phyloP scores from a whole-genome alignment of 83 land plant species.

The Picea engelmannii region DNA sequence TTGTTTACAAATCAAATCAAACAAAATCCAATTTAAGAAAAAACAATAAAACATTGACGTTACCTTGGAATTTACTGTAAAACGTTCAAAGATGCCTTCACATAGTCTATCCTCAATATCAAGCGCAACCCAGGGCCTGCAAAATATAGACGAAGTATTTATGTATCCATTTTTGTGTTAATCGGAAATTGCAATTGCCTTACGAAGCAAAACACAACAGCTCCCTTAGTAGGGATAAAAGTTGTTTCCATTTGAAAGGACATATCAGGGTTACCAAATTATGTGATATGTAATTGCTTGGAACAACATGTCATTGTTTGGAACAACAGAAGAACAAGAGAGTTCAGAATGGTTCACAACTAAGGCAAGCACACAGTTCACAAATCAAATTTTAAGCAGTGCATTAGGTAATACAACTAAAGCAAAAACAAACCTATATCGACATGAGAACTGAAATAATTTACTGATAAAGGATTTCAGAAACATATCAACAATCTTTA shows the following conservation, averaged over 20 bases:
- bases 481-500: neutral
- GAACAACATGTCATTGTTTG: too few species aligned
- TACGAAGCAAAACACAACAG: neutral
- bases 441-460: neutral
- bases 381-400: too few species aligned
- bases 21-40: neutral
- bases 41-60: neutral
- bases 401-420: neutral
- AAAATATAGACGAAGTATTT: neutral
- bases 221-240: neutral
- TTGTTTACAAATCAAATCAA: too few species aligned
- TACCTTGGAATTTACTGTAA: neutral
- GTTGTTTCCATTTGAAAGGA: too few species aligned
- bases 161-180: too few species aligned
- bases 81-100: slow-evolving; percentile 1
- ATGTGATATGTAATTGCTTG: too few species aligned
- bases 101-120: neutral
- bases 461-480: too few species aligned
- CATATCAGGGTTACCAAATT: too few species aligned
- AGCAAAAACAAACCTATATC: neutral
- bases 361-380: too few species aligned
- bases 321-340: too few species aligned
- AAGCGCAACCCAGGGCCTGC: slow-evolving; percentile 9
- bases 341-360: too few species aligned
- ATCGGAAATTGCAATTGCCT: neutral